Evolutionary conservation across 805 yeast species (phyloP).

Genomic region (Tetrapisispora taiwanensis): DNA sequence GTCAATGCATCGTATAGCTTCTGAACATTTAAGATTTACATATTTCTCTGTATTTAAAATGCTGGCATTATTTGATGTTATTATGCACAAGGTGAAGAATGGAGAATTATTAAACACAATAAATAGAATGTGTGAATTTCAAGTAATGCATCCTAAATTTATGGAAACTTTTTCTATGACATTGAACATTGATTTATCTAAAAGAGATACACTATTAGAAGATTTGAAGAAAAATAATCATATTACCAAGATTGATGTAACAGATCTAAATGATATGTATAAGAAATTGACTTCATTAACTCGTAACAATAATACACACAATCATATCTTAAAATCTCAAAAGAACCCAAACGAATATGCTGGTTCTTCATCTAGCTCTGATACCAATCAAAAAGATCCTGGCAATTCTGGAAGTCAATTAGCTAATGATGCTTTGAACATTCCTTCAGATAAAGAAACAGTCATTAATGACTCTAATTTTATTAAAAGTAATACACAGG

Average conservation of each 20-base stretch:
- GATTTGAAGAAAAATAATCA: conserved; percentile 15
- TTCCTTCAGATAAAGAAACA: too few relatives aligned
- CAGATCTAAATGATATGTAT: conserved; percentile 7
- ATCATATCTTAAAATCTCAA: background rate
- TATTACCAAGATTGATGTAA: conserved; percentile 7
- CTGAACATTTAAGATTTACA: conserved; percentile 21
- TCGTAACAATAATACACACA: background rate
- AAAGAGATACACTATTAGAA: conserved; percentile 11
- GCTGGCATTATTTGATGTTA: conserved; percentile 23
- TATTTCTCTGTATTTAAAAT: conserved; percentile 27
- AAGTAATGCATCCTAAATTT: conserved; percentile 15
- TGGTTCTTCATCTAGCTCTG: background rate
- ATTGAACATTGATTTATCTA: conserved; percentile 18
- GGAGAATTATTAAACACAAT: conserved; percentile 22
- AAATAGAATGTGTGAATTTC: conserved; percentile 11
- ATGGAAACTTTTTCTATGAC: conserved; percentile 19
- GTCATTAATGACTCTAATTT: too few relatives aligned
- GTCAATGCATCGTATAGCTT: conserved; percentile 16
- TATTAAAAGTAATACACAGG: too few relatives aligned
- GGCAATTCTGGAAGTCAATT: too few relatives aligned
- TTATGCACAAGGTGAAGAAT: conserved; percentile 21
- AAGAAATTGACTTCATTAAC: background rate
- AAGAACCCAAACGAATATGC: background rate
- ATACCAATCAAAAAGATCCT: background rate
- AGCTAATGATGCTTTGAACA: too few relatives aligned